Evolutionary conservation across 257 asterid genomes (phyloP), one percentile per base, ranked within the genome.

Genomic region (Echium plantagineum): DNA sequence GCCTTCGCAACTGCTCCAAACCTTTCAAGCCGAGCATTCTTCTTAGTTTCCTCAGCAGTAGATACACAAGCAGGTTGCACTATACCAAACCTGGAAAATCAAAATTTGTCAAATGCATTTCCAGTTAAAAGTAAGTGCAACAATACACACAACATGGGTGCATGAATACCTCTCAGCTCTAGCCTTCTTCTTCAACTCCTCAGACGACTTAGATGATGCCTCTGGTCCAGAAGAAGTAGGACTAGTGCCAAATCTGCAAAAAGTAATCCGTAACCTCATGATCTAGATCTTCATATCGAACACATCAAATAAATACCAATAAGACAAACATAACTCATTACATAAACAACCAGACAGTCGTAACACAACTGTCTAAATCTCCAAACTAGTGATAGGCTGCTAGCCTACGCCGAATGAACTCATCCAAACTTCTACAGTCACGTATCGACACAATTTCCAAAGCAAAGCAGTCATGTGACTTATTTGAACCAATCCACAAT

Each of bases 81-180:
- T 66, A 62, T 73, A 70, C 95, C 99, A 76, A 93, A 93, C 81
- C 99, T 93, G 61, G 48, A 15, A 54, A 68, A 66, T 42, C 53
- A 58, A 69, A 56, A 59, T 22, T 70, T 52, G 38, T 51, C 22
- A 65, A 3, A 24, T 17, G 12, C 57, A 15, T 15, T 3, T 46
- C 53, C 48, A n/a, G 53, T 38, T n/a, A n/a, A 7, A 51, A 4
- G 19, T 26, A 60, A 24, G 21, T 30, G 47, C 47, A 19, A 9
- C 30, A 5, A 28, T 9, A 63, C 22, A 58, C 10, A 57, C 19
- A 57, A 57, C 15, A 52, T 28, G 32, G 32, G 32, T 28, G 5
- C 7, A 28, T 65, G 72, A 49, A 6, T 63, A 89, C 98, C 97
- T 89, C 78, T 88, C 97, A 28, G 98, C 98, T 75, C 98, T 86